Percentiles rank a stretch among this genome's conserved stretches.
phyloP scores from a whole-genome alignment of 2,329 filamentous ascomycete species.

The Paracoccidioides lutzii region DNA sequence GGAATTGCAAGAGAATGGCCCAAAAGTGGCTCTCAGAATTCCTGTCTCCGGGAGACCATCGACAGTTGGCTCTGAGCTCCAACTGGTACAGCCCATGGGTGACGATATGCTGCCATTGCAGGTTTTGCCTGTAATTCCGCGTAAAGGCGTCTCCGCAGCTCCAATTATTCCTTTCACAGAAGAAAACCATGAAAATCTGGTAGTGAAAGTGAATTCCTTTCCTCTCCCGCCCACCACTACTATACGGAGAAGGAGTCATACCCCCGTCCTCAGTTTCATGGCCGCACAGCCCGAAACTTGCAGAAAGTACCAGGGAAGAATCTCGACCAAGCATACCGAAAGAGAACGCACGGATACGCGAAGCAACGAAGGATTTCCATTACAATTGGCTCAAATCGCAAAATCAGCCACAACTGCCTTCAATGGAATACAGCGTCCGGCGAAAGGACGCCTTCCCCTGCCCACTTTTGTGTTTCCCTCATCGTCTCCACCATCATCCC shows the following conservation, averaged over 20 bases:
- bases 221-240: not conserved
- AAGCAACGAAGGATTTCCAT: not conserved
- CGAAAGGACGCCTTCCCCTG: not conserved
- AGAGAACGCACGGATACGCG: not conserved
- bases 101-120: not conserved
- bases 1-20: not conserved
- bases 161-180: not conserved
- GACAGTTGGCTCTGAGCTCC: not conserved
- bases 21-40: not conserved
- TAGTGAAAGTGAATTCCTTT: not conserved
- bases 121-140: not conserved
- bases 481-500: not conserved
- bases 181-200: not conserved
- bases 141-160: not conserved
- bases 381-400: not conserved
- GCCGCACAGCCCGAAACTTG: not conserved
- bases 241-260: not conserved
- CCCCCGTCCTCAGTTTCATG: not conserved
- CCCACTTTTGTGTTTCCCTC: not conserved
- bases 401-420: not conserved
- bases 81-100: not conserved
- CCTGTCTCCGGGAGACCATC: not conserved
- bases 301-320: not conserved
- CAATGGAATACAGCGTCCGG: not conserved
- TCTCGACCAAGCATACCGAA: not conserved